Evolutionary conservation across 2,329 filamentous ascomycete species (phyloP), one percentile per base, ranked within the genome.

Genomic region (Salinomyces thailandicus): DNA sequence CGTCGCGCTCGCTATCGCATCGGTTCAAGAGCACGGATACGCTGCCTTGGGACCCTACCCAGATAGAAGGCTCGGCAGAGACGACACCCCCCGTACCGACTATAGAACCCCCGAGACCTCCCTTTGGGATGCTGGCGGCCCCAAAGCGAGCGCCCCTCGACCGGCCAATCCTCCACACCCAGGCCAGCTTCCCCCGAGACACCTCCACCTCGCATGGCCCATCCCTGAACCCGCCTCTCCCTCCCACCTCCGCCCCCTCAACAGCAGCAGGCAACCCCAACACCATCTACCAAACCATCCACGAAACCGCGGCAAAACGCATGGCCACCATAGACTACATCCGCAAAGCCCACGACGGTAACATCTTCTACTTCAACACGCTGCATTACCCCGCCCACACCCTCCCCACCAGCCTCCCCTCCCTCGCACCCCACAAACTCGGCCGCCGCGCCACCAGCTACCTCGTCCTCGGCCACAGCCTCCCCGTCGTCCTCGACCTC

Each of bases 321-420:
- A 94, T 98, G 66, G 86, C 85, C 2, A 96, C 91, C 0, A 62
- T 98, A 28, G 85, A 93, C 52, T 98, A 98, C 57, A 62, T 98
- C 45, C 77, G 87, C 44, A 94, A 93, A 65, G 81, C 86, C 18
- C 87, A 98, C 57, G 86, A 95, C 63, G 87, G 89, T 42, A 79
- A 85, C 40, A 79, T 94, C 28, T 96, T 93, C 67, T 96, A 91
- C 87, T 95, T 96, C 69, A 95, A 95, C 63, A 95, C 91, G 0
- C 76, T 94, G 42, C 81, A 93, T 54, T 94, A 94, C 62, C 84
- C 86, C 47, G 82, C 85, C 52, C 62, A 75, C 18, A 85, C 94
- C 59, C 71, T 96, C 20, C 67, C 73, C 35, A 79, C 80, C 54
- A 35, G 17, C 13, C 80, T 95, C 67, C 79, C 89, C 31, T 93